Evolutionary conservation across 1,139 yeast genomes (phyloP).

Genomic region (Geotrichum citri-aurantii): DNA sequence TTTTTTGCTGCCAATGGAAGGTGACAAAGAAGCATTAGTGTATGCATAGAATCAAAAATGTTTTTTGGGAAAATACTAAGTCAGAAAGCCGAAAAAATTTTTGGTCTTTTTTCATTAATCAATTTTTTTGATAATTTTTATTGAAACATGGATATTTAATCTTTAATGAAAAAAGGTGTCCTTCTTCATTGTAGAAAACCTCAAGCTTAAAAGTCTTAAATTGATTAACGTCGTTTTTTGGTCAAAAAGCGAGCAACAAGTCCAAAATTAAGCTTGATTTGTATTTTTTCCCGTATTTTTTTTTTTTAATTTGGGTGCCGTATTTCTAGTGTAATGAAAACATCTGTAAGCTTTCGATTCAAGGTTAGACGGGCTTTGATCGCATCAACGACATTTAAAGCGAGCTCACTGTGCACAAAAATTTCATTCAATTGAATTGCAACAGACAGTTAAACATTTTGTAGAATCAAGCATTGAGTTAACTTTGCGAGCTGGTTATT

Average conservation of each 20-base stretch:
- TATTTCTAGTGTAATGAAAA: slow-evolving; percentile 37
- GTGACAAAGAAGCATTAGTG: slow-evolving; percentile 34
- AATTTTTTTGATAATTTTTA: too few relatives aligned
- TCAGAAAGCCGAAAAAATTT: too few relatives aligned
- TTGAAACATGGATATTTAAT: too few relatives aligned
- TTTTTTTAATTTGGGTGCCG: slow-evolving; percentile 36
- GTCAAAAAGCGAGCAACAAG: slow-evolving; percentile 52
- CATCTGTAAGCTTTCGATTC: slow-evolving; percentile 36
- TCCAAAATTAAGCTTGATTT: slow-evolving; percentile 46
- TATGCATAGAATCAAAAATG: slow-evolving; percentile 34
- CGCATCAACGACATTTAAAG: slow-evolving; percentile 58
- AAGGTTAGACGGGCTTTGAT: slow-evolving; percentile 54
- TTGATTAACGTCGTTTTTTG: too few relatives aligned
- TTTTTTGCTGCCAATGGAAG: slow-evolving; percentile 35
- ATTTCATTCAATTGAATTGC: too few relatives aligned
- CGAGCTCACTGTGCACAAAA: slow-evolving; percentile 41
- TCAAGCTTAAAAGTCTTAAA: too few relatives aligned
- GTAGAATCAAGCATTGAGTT: too few relatives aligned
- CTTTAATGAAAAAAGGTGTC: too few relatives aligned
- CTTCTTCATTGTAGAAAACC: too few relatives aligned
- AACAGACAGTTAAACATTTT: too few relatives aligned
- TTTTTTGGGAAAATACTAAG: slow-evolving; percentile 41
- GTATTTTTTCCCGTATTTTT: slow-evolving; percentile 48
- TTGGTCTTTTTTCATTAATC: too few relatives aligned
- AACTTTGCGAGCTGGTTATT: too few relatives aligned